Percentiles rank a stretch among this genome's conserved stretches.
phyloP scores from a whole-genome alignment of 345 rosid genomes.

The Excoecaria agallocha region DNA sequence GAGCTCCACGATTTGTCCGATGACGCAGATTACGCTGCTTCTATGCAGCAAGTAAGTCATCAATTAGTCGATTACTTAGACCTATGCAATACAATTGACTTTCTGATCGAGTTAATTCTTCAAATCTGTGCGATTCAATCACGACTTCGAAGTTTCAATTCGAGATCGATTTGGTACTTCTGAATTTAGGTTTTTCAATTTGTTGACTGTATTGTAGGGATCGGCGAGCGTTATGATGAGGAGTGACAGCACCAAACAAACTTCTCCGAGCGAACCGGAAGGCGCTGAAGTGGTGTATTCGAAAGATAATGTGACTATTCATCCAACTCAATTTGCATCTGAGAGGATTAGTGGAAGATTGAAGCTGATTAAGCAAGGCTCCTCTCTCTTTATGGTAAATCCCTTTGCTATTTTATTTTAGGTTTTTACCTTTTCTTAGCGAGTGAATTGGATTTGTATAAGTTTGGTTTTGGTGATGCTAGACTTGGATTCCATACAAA shows the following conservation, averaged over 20 bases:
- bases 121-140: background rate
- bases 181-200: constrained; percentile 7
- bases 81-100: background rate
- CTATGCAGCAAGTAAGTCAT: constrained; percentile 61
- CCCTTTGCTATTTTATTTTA: background rate
- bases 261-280: constrained; percentile 58
- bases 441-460: background rate
- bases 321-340: constrained; percentile 83
- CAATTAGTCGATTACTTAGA: background rate
- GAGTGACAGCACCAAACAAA: constrained; percentile 58
- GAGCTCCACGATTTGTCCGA: constrained; percentile 90
- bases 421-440: background rate
- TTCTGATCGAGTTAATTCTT: background rate
- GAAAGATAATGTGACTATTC: constrained; percentile 86
- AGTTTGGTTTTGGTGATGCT: constrained; percentile 10
- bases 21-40: constrained; percentile 97
- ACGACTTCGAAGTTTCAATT: background rate
- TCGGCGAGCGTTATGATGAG: constrained; percentile 59
- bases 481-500: constrained; percentile 96
- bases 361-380: constrained; percentile 78
- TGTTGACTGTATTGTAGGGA: constrained; percentile 40
- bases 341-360: constrained; percentile 91
- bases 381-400: constrained; percentile 60
- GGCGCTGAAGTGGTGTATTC: constrained; percentile 65
- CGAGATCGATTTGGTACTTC: background rate